Base-by-base conservation (phyloP, 202 grass and related monocot genomes). In the Tripidium arundinaceum region DNA sequence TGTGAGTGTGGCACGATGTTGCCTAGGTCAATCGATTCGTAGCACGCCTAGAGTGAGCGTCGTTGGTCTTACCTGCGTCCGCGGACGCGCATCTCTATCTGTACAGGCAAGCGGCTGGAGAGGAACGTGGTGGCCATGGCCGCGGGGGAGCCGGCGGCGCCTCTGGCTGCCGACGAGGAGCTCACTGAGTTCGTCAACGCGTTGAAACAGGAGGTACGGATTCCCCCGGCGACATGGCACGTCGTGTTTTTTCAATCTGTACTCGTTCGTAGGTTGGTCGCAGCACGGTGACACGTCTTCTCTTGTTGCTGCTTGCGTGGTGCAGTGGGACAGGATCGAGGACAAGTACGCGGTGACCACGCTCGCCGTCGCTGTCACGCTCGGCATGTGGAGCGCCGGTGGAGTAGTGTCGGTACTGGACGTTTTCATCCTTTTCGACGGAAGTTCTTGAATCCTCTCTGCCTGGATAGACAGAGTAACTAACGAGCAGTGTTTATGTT, bases 341-440 rank as follows among this genome's bases (percentile, higher is more conserved):
- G 87, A 98, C 77, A 98, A 98, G 85, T 98, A 93, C 78, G 88
- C 90, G 1, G 95, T 87, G 59, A 89, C 82, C 81, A 68, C 92
- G 42, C 83, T 98, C n/a, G 92, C 68, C 31, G 73, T 93, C 68
- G 82, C 88, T 2, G 88, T 67, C 69, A 65, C 70, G 28, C 84
- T 98, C 49, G 95, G 47, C 28, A 89, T 98, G 82, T 98, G 95
- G 95, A 88, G 82, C 68, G 81, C 92, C 54, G 86, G 82, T 1
- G 95, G 88, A 79, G 89, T 91, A 70, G 91, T 98, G 49, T 91
- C 86, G 87, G 95, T 90, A 89, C 33, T 52, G 24, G 40, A 15
- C 38, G 0, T 18, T 26, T 15, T 18, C 0, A 18, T 15, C 9
- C 0, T 43, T 22, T 26, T 3, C 10, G 0, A 1, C 47, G 2